Conservation (phyloP, 345 rosid species). For the Kernera saxatilis region DNA sequence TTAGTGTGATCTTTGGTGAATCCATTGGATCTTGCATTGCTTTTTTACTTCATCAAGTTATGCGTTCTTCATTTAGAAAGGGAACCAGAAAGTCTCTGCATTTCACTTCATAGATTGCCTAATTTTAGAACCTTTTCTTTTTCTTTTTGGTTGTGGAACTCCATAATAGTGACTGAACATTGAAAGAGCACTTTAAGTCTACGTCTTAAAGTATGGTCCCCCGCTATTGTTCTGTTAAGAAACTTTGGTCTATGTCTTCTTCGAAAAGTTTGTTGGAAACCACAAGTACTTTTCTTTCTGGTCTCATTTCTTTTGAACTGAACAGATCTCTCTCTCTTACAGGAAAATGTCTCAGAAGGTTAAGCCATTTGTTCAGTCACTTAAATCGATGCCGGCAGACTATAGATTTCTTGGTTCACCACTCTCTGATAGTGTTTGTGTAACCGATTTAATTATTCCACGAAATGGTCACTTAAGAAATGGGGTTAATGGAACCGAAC, state of each 20-base stretch:
- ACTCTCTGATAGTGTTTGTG: slow-evolving; percentile 33
- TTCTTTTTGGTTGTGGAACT: slow-evolving; percentile 14
- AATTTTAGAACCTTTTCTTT: slow-evolving; percentile 8
- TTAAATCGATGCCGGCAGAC: slow-evolving; percentile 71
- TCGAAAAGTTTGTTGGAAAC: slow-evolving; percentile 35
- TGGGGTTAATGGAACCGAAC: slow-evolving; percentile 33
- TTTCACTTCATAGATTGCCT: slow-evolving; percentile 21
- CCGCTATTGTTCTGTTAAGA: slow-evolving; percentile 31
- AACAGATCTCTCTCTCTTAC: slow-evolving; percentile 29
- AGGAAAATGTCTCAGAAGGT: slow-evolving; percentile 53
- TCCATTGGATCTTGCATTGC: slow-evolving; percentile 19
- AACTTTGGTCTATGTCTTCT: slow-evolving; percentile 36
- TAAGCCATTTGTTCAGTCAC: slow-evolving; percentile 49
- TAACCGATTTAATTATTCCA: slow-evolving; percentile 27
- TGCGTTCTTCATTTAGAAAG: background rate
- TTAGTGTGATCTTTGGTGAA: background rate
- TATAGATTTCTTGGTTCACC: slow-evolving; percentile 49
- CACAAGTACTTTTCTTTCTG: slow-evolving; percentile 30
- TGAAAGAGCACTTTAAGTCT: slow-evolving; percentile 31
- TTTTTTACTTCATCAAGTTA: slow-evolving; percentile 5
- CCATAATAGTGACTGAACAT: slow-evolving; percentile 38
- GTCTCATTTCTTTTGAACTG: slow-evolving; percentile 28
- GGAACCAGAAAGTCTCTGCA: slow-evolving; percentile 4
- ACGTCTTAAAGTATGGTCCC: slow-evolving; percentile 51
- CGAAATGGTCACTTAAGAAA: slow-evolving; percentile 36